A percentile compares a stretch with the other conserved stretches of the same genome.
Conservation (phyloP, 139 green algal species). For the Deuterostichococcus epilithicus region DNA sequence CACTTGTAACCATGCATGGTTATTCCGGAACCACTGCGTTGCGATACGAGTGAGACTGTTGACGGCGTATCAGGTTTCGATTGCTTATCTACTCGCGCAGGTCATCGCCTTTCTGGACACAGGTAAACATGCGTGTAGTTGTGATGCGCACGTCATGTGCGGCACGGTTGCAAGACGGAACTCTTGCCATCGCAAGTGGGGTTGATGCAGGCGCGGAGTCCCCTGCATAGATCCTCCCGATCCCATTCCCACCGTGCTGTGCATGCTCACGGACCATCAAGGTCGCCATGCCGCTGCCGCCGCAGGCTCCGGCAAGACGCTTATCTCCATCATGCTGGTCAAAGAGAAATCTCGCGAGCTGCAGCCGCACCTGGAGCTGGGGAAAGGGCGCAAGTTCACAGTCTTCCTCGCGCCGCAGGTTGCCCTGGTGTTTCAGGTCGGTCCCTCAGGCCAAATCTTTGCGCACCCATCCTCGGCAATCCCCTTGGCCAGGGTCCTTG, state of each 20-base stretch:
- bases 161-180: too few species aligned
- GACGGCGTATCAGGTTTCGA: too few species aligned
- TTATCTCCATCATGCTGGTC: conserved; percentile 60
- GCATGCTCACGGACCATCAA: too few species aligned
- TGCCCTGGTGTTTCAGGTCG: conserved; percentile 44
- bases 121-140: not conserved
- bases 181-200: too few species aligned
- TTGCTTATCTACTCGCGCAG: not conserved
- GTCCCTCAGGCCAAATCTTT: not conserved
- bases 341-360: conserved; percentile 24
- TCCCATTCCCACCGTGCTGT: too few species aligned
- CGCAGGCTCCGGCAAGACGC: conserved; percentile 45
- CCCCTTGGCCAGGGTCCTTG: not conserved
- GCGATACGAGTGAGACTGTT: too few species aligned
- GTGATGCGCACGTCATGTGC: too few species aligned
- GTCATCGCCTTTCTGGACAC: not conserved
- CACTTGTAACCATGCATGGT: too few species aligned
- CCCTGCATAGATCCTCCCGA: too few species aligned
- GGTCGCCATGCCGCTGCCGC: too few species aligned
- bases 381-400: conserved; percentile 15
- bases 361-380: not conserved
- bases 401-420: conserved; percentile 38
- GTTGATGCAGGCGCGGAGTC: too few species aligned
- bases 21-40: too few species aligned
- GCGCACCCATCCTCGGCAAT: not conserved